phyloP scores from a whole-genome alignment of 345 rosid genomes.

The Crucihimalaya himalaica region DNA sequence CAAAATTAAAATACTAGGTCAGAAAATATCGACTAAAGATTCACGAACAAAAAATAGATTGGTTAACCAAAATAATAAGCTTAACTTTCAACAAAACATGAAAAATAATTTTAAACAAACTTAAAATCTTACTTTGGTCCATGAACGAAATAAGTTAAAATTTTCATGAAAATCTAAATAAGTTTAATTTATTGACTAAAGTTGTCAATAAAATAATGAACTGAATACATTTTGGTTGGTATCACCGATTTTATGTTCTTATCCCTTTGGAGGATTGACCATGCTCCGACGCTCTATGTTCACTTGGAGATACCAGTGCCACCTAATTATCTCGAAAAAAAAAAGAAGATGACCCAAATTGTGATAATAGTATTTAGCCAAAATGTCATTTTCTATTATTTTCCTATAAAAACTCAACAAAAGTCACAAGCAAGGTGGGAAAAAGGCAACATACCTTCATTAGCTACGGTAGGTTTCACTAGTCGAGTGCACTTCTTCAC shows the following conservation, averaged over 20 bases:
- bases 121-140: neutral
- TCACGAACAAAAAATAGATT: too few species aligned
- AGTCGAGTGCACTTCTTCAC: slow-evolving; percentile 56
- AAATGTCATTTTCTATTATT: too few species aligned
- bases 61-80: too few species aligned
- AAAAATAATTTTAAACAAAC: too few species aligned
- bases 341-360: too few species aligned
- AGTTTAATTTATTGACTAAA: neutral
- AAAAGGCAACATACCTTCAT: slow-evolving; percentile 45
- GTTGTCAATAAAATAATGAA: neutral
- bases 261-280: neutral
- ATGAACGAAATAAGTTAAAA: too few species aligned
- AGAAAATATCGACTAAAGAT: too few species aligned
- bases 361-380: too few species aligned
- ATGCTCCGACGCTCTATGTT: neutral
- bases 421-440: too few species aligned
- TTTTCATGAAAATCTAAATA: neutral
- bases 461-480: slow-evolving; percentile 36
- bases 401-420: too few species aligned
- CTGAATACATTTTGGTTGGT: neutral
- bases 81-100: too few species aligned
- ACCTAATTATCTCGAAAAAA: neutral
- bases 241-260: neutral
- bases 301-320: neutral
- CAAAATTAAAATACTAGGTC: too few species aligned